Evolutionary conservation across 345 rosid genomes (phyloP).

Genomic region (Boechera stricta): DNA sequence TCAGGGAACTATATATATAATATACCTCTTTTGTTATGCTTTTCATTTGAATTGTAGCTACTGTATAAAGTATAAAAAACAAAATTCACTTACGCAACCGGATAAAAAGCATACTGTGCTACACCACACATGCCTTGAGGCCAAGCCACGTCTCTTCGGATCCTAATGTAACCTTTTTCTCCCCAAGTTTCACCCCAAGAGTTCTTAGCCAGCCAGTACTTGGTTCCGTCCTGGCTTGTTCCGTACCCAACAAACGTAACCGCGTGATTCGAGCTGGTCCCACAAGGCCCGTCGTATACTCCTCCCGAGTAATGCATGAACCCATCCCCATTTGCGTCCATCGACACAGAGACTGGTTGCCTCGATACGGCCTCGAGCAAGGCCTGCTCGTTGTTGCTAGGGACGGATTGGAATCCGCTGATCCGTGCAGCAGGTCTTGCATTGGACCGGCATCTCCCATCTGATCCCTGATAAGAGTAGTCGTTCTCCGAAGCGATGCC

Average conservation of each 20-base stretch:
- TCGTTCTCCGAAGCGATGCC: constrained; percentile 58
- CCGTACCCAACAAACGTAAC: constrained; percentile 68
- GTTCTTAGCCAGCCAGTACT: constrained; percentile 70
- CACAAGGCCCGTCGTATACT: constrained; percentile 54
- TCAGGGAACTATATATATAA: background rate
- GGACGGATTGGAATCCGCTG: constrained; percentile 58
- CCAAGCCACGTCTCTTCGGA: constrained; percentile 49
- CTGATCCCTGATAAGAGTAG: constrained; percentile 55
- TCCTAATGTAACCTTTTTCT: constrained; percentile 61
- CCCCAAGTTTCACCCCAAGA: constrained; percentile 72
- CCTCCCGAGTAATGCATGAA: constrained; percentile 56
- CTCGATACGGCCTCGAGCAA: constrained; percentile 56
- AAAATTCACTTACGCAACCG: constrained; percentile 43
- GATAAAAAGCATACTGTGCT: constrained; percentile 57
- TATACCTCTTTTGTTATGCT: background rate
- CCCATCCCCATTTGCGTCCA: constrained; percentile 47
- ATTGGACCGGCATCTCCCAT: constrained; percentile 35
- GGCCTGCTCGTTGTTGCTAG: constrained; percentile 54
- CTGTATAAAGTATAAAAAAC: background rate
- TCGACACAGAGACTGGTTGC: constrained; percentile 64
- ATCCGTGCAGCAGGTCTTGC: constrained; percentile 50
- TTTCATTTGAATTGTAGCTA: constrained; percentile 14
- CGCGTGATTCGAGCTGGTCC: constrained; percentile 52
- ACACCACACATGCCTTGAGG: constrained; percentile 64
- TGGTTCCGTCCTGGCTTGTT: constrained; percentile 44